Base-by-base conservation (phyloP, 345 rosid species). In the Kandelia obovata region DNA sequence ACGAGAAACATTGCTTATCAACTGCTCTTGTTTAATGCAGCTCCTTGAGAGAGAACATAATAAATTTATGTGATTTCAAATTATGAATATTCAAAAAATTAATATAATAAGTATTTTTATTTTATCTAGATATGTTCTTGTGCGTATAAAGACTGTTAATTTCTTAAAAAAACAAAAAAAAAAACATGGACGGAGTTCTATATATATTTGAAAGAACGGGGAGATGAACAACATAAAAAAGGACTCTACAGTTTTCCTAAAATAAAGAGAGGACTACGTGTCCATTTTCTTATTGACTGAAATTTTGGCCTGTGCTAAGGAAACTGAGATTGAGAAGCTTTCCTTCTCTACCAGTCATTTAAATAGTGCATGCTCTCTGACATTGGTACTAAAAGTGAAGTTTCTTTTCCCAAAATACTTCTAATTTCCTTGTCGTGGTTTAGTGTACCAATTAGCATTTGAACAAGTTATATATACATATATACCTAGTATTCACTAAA, bases 301-400 rank as follows among this genome's bases (percentile, higher is more conserved):
- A 67, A 49, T 13, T 49, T 47, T 39, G 28, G 70, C 68, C 21
- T 64, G 43, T 43, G 55, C 53, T 32, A 64, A 62, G 25, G 32
- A 43, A 71, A 60, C 71, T 46, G 67, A 39, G 73, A 59, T 71
- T 68, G 63, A 28, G 67, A 75, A 71, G 51, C 70, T 79, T 78
- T 70, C 82, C 80, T 57, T 20, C 63, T 69, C 64, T 64, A 56
- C 43, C 26, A 15, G 56, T 32, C 16, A 19, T 58, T 64, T 53
- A 32, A 30, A 27, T 49, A 39, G 31, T 32, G 19, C 35, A 53
- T 51, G 28, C 61, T 73, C 75, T 37, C 53, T 70, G 57, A 26
- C 65, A 51, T 64, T 37, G 53, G 53, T 56, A 32, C 37, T 61
- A 15, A 58, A 17, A 26, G 58, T 2, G 27, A 53, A 58, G 30